Evolutionary conservation across 176 grass and related monocot genomes (phyloP).

Genomic region (Coix lacrymajobi): DNA sequence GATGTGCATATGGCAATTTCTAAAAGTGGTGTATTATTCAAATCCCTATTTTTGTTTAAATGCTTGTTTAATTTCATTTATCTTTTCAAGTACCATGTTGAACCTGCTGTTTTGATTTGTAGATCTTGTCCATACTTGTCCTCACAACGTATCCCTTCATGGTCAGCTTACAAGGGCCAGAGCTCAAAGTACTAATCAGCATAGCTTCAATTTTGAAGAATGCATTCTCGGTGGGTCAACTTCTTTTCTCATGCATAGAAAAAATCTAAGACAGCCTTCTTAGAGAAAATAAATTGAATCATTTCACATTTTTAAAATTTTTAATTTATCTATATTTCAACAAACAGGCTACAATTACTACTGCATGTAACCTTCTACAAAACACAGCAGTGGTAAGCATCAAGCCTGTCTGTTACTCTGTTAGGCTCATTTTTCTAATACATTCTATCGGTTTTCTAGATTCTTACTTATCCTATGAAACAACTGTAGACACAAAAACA

Average conservation of each 20-base stretch:
- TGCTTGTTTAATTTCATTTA: not conserved
- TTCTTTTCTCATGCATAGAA: not conserved
- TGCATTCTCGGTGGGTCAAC: slow-evolving; percentile 38
- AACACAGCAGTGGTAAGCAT: slow-evolving; percentile 56
- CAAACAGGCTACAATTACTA: slow-evolving; percentile 62
- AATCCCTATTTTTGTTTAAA: not conserved
- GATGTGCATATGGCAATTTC: not conserved
- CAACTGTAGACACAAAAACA: slow-evolving; percentile 48
- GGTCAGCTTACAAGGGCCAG: slow-evolving; percentile 29
- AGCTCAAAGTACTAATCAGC: slow-evolving; percentile 46
- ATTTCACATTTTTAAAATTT: not conserved
- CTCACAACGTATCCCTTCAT: slow-evolving; percentile 56
- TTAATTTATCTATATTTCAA: slow-evolving; percentile 6
- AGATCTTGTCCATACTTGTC: slow-evolving; percentile 54
- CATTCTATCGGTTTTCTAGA: not conserved
- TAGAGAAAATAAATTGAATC: not conserved
- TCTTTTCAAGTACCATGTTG: not conserved
- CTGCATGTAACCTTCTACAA: slow-evolving; percentile 50
- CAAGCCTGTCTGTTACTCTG: not conserved
- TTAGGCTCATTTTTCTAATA: not conserved
- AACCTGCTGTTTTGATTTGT: slow-evolving; percentile 19
- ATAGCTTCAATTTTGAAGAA: slow-evolving; percentile 51
- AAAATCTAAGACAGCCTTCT: not conserved
- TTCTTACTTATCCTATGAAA: slow-evolving; percentile 14
- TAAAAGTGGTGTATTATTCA: not conserved